Percentiles rank a stretch among this genome's conserved stretches.
Conservation (phyloP, 148 eudicot species). For the Persicaria tinctoria region DNA sequence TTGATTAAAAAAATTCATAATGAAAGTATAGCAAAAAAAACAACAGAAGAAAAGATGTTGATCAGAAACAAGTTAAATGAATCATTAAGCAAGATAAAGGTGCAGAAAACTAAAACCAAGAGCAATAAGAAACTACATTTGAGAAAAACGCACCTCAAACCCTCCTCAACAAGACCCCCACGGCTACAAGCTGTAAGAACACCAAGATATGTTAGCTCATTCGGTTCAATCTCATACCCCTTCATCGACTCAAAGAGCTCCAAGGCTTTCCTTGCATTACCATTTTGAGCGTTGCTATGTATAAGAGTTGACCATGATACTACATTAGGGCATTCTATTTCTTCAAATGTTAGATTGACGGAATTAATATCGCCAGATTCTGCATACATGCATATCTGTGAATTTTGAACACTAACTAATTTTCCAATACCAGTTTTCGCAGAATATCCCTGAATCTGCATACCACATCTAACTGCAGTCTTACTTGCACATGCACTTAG, state of each 20-base stretch:
- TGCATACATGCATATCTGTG: slow-evolving; percentile 47
- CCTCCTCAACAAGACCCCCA: slow-evolving; percentile 33
- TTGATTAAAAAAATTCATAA: background rate
- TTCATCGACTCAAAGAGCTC: slow-evolving; percentile 23
- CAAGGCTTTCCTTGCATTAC: slow-evolving; percentile 20
- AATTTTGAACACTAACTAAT: slow-evolving; percentile 18
- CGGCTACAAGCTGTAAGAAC: slow-evolving; percentile 40
- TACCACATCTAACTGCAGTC: slow-evolving; percentile 33
- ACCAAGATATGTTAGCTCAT: slow-evolving; percentile 23
- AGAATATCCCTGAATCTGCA: slow-evolving; percentile 35
- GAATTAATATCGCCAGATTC: slow-evolving; percentile 51
- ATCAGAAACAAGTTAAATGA: background rate
- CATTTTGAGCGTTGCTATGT: slow-evolving; percentile 32
- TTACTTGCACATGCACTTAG: slow-evolving; percentile 49
- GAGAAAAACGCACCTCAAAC: slow-evolving; percentile 33
- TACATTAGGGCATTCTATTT: slow-evolving; percentile 45
- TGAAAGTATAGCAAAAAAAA: background rate
- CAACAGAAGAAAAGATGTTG: background rate
- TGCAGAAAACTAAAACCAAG: background rate
- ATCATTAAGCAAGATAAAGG: background rate
- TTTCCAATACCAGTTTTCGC: slow-evolving; percentile 17
- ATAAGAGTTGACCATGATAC: slow-evolving; percentile 56
- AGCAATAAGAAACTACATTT: slow-evolving; percentile 14
- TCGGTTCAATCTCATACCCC: slow-evolving; percentile 20
- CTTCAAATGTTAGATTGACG: slow-evolving; percentile 37